phyloP scores from a whole-genome alignment of 495 filamentous ascomycete genomes.

The Tetracladium marchalianum region DNA sequence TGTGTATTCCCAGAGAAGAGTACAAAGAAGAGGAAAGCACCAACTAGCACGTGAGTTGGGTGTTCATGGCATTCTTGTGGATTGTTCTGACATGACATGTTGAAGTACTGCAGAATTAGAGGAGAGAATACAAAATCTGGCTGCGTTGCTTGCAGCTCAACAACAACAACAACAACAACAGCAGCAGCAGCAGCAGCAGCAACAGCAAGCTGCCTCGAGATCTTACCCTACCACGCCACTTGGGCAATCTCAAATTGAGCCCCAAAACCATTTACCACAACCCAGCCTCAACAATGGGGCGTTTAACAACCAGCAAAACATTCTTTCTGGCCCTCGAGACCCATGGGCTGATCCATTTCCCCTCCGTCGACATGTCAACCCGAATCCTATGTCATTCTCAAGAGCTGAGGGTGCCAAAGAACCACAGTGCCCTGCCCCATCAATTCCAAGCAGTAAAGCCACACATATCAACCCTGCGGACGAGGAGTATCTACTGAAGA shows the following conservation, averaged over 20 bases:
- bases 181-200: too few relatives aligned
- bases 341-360: background rate
- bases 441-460: background rate
- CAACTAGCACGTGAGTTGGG: constrained; percentile 9
- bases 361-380: background rate
- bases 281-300: background rate
- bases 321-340: background rate
- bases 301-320: background rate
- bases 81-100: background rate
- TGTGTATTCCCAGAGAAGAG: constrained; percentile 1
- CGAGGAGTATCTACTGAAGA: background rate
- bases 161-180: background rate
- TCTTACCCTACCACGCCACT: background rate
- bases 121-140: constrained; percentile 15
- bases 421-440: background rate
- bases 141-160: constrained; percentile 5
- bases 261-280: background rate
- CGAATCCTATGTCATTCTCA: background rate
- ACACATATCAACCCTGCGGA: background rate
- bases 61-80: background rate
- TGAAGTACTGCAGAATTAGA: constrained; percentile 13
- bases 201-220: background rate
- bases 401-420: background rate
- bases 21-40: constrained; percentile 11
- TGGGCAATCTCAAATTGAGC: too few relatives aligned